Evolutionary conservation across 2,329 filamentous ascomycete species (phyloP).

Genomic region (Stagonosporopsis tanaceti): DNA sequence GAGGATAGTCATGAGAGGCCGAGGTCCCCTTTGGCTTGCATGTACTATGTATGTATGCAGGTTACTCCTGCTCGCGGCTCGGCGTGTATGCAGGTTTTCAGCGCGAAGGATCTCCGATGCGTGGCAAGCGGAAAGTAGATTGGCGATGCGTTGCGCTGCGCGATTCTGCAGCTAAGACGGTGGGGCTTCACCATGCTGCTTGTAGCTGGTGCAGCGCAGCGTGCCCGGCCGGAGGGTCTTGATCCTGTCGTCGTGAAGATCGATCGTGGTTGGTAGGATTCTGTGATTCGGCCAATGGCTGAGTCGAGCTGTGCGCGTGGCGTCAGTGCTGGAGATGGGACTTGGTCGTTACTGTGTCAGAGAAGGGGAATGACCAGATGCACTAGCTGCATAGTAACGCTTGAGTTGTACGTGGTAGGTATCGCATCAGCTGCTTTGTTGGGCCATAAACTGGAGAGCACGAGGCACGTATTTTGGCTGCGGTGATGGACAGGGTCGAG

Average conservation of each 20-base stretch:
- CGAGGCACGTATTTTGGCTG: neutral
- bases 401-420: neutral
- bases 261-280: neutral
- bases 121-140: neutral
- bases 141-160: neutral
- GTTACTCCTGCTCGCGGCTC: neutral
- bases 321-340: neutral
- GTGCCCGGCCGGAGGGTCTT: neutral
- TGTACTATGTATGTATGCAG: neutral
- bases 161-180: conserved; percentile 1
- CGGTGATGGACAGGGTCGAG: neutral
- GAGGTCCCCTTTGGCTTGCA: neutral
- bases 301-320: neutral
- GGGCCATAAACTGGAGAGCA: neutral
- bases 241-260: neutral
- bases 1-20: neutral
- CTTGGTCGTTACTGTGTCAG: neutral
- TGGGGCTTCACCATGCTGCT: neutral
- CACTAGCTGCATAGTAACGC: neutral
- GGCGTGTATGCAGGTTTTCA: neutral
- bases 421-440: neutral
- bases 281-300: neutral
- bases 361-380: neutral
- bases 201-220: neutral
- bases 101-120: neutral